Base-by-base conservation (phyloP, 2,329 filamentous ascomycete species). In the Neospermospora avenae region DNA sequence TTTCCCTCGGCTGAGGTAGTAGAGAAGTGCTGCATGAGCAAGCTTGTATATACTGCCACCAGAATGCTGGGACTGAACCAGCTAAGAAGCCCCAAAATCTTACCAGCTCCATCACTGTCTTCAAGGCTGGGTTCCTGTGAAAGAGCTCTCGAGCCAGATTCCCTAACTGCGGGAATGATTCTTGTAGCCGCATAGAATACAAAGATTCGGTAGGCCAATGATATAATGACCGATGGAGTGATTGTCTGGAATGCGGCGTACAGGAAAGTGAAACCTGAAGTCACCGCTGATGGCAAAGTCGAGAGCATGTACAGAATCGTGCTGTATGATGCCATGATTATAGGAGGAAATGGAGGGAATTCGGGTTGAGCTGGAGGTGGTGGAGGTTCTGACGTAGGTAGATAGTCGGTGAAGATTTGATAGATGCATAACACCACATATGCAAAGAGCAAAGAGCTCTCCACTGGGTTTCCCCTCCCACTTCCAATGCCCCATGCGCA, bases 371-470 rank as follows among this genome's bases (percentile, higher is more conserved):
- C 72, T 14, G 81, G 77, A 16, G 77, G 76, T 49, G 81, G 81
- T 3, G 80, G 75, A 2, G 79, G 77, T 31, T 85, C 81, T 34
- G 81, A 78, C 28, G 83, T 75, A 4, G 95, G 92, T 67, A 93
- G 85, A 76, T 98, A 98, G 76, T 99, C 95, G 70, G 95, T 99
- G 75, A 98, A 98, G 74, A 98, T 98, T 75, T 99, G 95, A 77
- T 98, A 99, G 72, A 98, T 90, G 78, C 93, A 98, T 64, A 99
- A 87, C n/a, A 96, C 95, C 63, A 97, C 86, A 75, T 99, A 99
- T 70, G 95, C 93, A 72, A 99, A 98, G 60, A 99, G 83, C 11
- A 99, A 80, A 22, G 93, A 96, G 67, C 91, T 96, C 76, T 99
- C 93, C 57, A 98, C 90, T 2, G 93, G 91, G 70, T 96, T 99